Evolutionary conservation across 352 stramenopile genomes (phyloP), one percentile per base, ranked within the genome.

Genomic region (Phytophthora fragariaefolia): DNA sequence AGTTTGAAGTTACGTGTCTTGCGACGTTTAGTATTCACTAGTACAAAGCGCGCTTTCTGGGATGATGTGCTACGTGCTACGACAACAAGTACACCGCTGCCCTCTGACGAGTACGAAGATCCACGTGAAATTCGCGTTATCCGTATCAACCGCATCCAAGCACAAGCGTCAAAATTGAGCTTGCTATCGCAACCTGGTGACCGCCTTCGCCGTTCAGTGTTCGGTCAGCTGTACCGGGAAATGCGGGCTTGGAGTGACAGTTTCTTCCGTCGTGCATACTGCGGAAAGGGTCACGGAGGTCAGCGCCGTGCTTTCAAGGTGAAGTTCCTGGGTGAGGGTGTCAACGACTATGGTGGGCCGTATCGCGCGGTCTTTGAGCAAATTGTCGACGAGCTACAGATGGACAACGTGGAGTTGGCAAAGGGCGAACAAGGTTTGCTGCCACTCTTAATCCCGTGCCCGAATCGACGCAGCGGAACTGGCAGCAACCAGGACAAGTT

Each of bases 251-350:
- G 97, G 97, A 97, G 88, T 65, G 85, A 95, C 69, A 96, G 90
- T 45, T 97, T 94, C 26, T 97, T 99, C 58, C 90, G 98, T 9
- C 88, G 97, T 40, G 90, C 95, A 20, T 99, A 99, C 76, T 96
- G 98, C 46, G 97, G 97, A 32, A 99, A 99, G 63, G 97, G 97
- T 43, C 97, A 99, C 60, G 97, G 96, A 27, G 96, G 97, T 6
- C 98, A 99, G 76, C 93, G 97, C 45, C 87, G 98, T 50, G 96
- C 96, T 49, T 99, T 99, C 73, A 99, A 99, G 76, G 97, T 99
- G n/a, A 99, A 99, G 67, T 98, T 99, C 49, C 80, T 99, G 43
- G 96, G 97, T 55, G 97, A 99, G 76, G 97, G 97, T 46, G 98
- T 99, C 24, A 99, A 99, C 73, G 98, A 99, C 79, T 99, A 99